phyloP scores from a whole-genome alignment of 2,329 filamentous ascomycete genomes.

The Pestalotiopsis fici region DNA sequence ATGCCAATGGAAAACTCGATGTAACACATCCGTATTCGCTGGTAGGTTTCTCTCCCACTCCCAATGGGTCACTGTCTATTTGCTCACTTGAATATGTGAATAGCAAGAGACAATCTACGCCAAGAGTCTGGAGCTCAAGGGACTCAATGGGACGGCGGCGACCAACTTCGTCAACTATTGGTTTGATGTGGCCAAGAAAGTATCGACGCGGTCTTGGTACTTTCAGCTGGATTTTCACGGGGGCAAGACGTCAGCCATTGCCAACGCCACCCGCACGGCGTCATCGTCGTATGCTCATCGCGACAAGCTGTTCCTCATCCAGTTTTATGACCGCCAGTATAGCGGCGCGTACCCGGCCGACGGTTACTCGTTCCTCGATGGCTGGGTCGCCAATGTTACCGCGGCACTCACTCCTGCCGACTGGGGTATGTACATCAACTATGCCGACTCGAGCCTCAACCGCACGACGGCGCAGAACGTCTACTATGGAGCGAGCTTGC shows the following conservation, averaged over 20 bases:
- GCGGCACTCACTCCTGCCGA: constrained; percentile 19
- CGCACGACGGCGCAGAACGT: neutral
- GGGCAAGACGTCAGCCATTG: constrained; percentile 38
- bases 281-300: constrained; percentile 41
- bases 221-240: constrained; percentile 43
- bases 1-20: constrained; percentile 29
- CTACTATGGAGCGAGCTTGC: neutral
- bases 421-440: constrained; percentile 24
- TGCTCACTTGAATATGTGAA: constrained; percentile 11
- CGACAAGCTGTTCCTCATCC: constrained; percentile 49
- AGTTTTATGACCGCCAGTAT: constrained; percentile 44
- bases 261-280: constrained; percentile 22
- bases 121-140: constrained; percentile 39
- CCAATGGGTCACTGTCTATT: neutral
- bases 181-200: constrained; percentile 36
- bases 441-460: constrained; percentile 1
- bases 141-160: constrained; percentile 34
- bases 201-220: constrained; percentile 38
- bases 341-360: constrained; percentile 27
- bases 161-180: constrained; percentile 39
- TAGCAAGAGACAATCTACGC: constrained; percentile 45
- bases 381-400: constrained; percentile 25
- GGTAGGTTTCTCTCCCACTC: constrained; percentile 18
- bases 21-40: constrained; percentile 28
- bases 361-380: constrained; percentile 25